Percentiles rank a stretch among this genome's conserved stretches.
Evolutionary conservation across 108 stramenopile genomes (phyloP).

Genomic region (Stephanodiscus minutulus): DNA sequence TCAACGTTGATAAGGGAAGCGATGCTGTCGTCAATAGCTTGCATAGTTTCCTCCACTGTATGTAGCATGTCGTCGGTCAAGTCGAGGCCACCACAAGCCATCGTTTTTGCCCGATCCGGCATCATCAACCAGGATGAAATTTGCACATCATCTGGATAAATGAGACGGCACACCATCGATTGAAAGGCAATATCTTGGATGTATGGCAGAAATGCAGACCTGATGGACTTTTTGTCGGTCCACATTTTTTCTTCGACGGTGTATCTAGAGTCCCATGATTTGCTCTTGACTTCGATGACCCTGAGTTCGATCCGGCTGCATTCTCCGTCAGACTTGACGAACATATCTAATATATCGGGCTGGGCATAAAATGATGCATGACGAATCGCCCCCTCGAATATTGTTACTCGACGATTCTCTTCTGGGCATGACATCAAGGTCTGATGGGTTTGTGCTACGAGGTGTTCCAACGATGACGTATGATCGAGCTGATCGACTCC

Average conservation of each 20-base stretch:
- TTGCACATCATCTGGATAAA: conserved; percentile 41
- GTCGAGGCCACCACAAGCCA: neutral
- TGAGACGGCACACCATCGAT: conserved; percentile 36
- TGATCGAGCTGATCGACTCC: neutral
- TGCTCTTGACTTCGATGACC: conserved; percentile 58
- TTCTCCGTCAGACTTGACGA: conserved; percentile 4
- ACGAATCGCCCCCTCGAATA: conserved; percentile 54
- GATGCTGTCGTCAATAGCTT: conserved; percentile 38
- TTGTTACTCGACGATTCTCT: conserved; percentile 21
- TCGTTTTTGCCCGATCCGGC: conserved; percentile 48
- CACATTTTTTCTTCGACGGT: conserved; percentile 34
- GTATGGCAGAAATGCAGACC: conserved; percentile 44
- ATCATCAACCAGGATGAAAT: conserved; percentile 55
- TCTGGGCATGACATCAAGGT: conserved; percentile 9
- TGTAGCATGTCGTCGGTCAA: conserved; percentile 3
- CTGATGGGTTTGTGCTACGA: conserved; percentile 23
- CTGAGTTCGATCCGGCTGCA: conserved; percentile 27
- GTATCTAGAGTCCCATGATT: conserved; percentile 48
- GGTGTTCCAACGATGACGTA: neutral
- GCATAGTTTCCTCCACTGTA: conserved; percentile 27
- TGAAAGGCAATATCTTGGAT: conserved; percentile 63
- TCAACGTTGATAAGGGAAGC: conserved; percentile 49
- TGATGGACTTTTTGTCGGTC: conserved; percentile 35
- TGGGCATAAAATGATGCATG: conserved; percentile 40
- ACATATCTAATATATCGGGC: conserved; percentile 54